phyloP scores from a whole-genome alignment of 164 flowering plant species.

The Nymphaea colorata region DNA sequence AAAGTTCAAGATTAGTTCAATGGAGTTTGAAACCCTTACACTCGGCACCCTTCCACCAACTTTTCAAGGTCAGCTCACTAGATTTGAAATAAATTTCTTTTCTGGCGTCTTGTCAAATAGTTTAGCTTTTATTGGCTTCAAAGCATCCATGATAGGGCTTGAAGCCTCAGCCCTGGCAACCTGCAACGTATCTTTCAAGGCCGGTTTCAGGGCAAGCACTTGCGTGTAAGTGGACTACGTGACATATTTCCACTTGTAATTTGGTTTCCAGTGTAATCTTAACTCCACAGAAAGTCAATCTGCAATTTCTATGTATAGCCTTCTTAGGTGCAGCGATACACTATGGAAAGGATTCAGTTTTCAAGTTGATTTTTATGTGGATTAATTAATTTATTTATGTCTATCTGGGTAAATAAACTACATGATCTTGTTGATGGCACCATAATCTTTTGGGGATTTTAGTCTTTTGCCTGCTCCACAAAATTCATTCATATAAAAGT shows the following conservation, averaged over 20 bases:
- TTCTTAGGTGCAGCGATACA: neutral
- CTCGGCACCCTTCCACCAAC: conserved; percentile 88
- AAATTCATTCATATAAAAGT: too few species aligned
- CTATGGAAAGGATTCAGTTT: neutral
- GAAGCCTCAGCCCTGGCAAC: neutral
- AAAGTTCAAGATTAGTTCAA: conserved; percentile 79
- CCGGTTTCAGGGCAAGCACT: neutral
- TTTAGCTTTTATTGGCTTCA: neutral
- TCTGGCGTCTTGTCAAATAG: neutral
- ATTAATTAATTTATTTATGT: neutral
- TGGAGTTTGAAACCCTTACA: conserved; percentile 74
- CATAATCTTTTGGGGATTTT: neutral
- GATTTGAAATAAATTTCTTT: neutral
- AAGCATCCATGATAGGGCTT: neutral
- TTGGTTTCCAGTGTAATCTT: neutral
- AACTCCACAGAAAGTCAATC: neutral
- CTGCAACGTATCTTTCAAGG: neutral
- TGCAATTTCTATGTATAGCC: neutral
- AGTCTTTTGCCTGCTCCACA: too few species aligned
- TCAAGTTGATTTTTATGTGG: neutral
- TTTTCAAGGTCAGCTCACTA: conserved; percentile 58
- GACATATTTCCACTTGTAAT: neutral
- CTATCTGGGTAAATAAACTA: neutral
- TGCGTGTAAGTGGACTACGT: neutral
- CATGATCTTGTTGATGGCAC: neutral